A percentile compares a stretch with the other conserved stretches of the same genome.
Evolutionary conservation across 2,329 filamentous ascomycete species (phyloP).

Genomic region (Paecilomyces niveus): DNA sequence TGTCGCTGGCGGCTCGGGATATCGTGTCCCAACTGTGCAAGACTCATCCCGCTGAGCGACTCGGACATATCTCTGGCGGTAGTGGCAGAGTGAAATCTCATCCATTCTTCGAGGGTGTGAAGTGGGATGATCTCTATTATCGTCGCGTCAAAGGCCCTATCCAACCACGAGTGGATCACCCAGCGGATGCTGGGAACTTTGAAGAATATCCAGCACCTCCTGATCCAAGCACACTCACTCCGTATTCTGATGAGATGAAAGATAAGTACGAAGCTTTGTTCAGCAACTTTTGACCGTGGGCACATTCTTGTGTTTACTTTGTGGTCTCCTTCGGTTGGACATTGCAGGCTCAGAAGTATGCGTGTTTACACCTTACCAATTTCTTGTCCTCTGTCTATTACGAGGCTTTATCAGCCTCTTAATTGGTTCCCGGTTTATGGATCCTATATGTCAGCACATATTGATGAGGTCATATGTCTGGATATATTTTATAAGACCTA

Average conservation of each 20-base stretch:
- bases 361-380: no score
- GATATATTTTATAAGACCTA: no score
- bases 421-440: no score
- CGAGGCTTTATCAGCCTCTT: no score
- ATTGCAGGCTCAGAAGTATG: neutral
- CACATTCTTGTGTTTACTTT: neutral
- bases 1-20: constrained; percentile 53
- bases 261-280: constrained; percentile 55
- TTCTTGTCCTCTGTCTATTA: no score
- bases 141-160: constrained; percentile 55
- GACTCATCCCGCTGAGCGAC: constrained; percentile 55
- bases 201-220: constrained; percentile 56
- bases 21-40: constrained; percentile 57
- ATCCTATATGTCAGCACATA: no score
- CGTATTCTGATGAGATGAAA: constrained; percentile 54
- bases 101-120: constrained; percentile 54
- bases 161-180: constrained; percentile 52
- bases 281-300: constrained; percentile 47
- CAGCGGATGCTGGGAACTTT: constrained; percentile 58
- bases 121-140: constrained; percentile 58
- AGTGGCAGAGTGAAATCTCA: constrained; percentile 54
- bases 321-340: neutral
- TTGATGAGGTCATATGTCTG: neutral
- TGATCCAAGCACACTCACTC: constrained; percentile 44
- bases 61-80: constrained; percentile 57